Percentiles rank a stretch among this genome's conserved stretches.
phyloP scores from a whole-genome alignment of 1,284 basidiomycete genomes.

The Takashimella tepidaria region DNA sequence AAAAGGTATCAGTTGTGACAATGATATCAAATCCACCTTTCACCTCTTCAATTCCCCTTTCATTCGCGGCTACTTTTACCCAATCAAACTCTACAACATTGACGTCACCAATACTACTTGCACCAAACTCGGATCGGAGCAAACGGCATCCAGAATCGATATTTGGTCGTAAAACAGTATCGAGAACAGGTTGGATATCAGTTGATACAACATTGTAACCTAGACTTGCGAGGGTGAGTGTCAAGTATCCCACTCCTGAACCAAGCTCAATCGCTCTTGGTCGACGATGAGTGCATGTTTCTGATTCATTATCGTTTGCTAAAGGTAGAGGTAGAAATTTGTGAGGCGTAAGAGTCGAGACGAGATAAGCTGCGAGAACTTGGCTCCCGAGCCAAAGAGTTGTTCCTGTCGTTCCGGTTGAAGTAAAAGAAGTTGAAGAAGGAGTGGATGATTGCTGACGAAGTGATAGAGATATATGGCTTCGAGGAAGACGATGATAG shows the following conservation, averaged over 20 bases:
- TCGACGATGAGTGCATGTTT: conserved; percentile 12
- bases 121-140: not conserved
- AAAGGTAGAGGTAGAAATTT: too few relatives aligned
- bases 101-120: not conserved
- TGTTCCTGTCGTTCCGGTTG: conserved; percentile 64
- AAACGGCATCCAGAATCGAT: conserved; percentile 54
- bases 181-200: conserved; percentile 66
- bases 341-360: conserved; percentile 32
- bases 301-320: not conserved
- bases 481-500: conserved; percentile 50
- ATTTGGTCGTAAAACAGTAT: conserved; percentile 63
- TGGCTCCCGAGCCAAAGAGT: conserved; percentile 81
- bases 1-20: conserved; percentile 79
- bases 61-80: conserved; percentile 4
- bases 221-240: conserved; percentile 62
- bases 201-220: conserved; percentile 76
- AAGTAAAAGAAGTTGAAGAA: conserved; percentile 35
- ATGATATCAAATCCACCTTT: conserved; percentile 59
- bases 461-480: conserved; percentile 30
- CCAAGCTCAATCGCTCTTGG: conserved; percentile 66
- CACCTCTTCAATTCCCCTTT: conserved; percentile 52
- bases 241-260: conserved; percentile 71
- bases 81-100: conserved; percentile 25
- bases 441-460: conserved; percentile 20
- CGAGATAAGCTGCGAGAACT: conserved; percentile 63